Evolutionary conservation across 2,329 filamentous ascomycete genomes (phyloP).

Genomic region (Onygenales sp.): DNA sequence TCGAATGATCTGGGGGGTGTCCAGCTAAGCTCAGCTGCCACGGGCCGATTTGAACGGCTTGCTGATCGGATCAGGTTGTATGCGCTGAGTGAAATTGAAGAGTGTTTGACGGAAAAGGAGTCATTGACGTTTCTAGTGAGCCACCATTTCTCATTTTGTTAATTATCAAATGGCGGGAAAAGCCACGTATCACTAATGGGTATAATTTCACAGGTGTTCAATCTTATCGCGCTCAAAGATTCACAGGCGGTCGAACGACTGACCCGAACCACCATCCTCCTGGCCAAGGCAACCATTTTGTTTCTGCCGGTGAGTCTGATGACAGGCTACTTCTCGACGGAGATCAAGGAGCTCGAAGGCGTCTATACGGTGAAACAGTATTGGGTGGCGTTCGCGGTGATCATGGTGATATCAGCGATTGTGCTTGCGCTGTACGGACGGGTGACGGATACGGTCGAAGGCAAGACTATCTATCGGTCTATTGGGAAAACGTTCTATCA

Average conservation of each 20-base stretch:
- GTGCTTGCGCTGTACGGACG: constrained; percentile 49
- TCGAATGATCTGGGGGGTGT: constrained; percentile 27
- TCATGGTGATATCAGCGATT: constrained; percentile 51
- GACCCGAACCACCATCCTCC: constrained; percentile 60
- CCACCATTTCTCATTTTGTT: background rate
- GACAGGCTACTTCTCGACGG: constrained; percentile 64
- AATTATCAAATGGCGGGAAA: background rate
- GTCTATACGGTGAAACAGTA: constrained; percentile 55
- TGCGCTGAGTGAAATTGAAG: constrained; percentile 53
- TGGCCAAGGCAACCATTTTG: constrained; percentile 65
- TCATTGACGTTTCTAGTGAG: constrained; percentile 57
- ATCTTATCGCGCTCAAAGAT: constrained; percentile 66
- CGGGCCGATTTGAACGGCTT: constrained; percentile 51
- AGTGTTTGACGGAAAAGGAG: constrained; percentile 59
- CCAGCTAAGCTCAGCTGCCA: constrained; percentile 37
- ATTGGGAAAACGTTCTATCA: constrained; percentile 28
- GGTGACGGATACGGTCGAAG: constrained; percentile 49
- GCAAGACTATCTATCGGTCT: constrained; percentile 42
- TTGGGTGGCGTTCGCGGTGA: constrained; percentile 58
- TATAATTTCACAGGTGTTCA: constrained; percentile 53
- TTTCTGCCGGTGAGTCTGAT: constrained; percentile 68
- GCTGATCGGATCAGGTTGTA: constrained; percentile 53
- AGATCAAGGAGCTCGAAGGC: constrained; percentile 48
- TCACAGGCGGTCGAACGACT: constrained; percentile 62
- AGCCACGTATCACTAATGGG: constrained; percentile 1